Conservation (phyloP, 2,329 filamentous ascomycete species). For the Lachnellula subtilissima region DNA sequence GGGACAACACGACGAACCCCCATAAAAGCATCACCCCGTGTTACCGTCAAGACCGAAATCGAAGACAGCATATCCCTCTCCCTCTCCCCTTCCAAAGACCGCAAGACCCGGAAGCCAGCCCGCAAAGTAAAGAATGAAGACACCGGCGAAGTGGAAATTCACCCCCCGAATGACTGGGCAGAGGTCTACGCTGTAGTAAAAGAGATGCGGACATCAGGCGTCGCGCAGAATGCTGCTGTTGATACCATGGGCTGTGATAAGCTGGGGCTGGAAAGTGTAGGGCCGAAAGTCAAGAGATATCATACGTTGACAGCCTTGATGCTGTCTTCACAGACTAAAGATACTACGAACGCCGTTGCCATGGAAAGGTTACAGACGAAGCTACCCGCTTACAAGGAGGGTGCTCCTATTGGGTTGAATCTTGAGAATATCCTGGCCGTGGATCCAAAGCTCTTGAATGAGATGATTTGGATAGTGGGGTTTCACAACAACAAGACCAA, state of each 20-base stretch:
- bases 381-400: constrained; percentile 39
- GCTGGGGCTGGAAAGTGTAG: constrained; percentile 52
- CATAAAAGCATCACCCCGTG: constrained; percentile 19
- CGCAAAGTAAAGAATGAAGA: constrained; percentile 39
- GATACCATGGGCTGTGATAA: constrained; percentile 96
- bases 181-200: constrained; percentile 73
- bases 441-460: constrained; percentile 53
- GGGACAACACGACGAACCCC: constrained; percentile 29
- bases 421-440: constrained; percentile 59
- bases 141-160: constrained; percentile 37
- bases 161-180: constrained; percentile 78
- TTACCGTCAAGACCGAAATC: constrained; percentile 39
- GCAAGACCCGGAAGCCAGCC: constrained; percentile 42
- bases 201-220: constrained; percentile 62
- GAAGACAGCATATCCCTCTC: constrained; percentile 27
- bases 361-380: constrained; percentile 62
- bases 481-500: constrained; percentile 74
- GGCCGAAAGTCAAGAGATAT: constrained; percentile 53
- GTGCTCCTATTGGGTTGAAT: constrained; percentile 45
- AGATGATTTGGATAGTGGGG: constrained; percentile 62
- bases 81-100: constrained; percentile 30
- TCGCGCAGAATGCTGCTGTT: constrained; percentile 72
- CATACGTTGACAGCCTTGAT: constrained; percentile 67
- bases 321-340: constrained; percentile 70
- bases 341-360: constrained; percentile 64